These are phyloP conservation scores for Plectosphaerella cucumerina DNA, from an alignment of 2,329 filamentous ascomycete species.

Conservation along the genomic window DNA sequence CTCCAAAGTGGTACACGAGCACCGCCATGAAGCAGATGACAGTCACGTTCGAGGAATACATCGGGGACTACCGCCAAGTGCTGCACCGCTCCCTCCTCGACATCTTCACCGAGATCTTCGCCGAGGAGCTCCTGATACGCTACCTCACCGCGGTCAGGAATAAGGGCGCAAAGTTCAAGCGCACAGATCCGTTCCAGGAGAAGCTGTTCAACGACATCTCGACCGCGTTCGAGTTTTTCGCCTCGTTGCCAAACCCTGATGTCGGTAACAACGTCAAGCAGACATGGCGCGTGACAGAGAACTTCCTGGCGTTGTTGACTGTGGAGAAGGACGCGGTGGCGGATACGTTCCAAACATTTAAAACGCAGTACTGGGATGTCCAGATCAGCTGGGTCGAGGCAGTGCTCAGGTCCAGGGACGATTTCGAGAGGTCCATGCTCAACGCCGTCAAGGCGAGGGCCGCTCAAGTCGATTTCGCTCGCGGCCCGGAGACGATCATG, in stretches of 20 bases:
- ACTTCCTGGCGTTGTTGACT: constrained; percentile 74
- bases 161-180: constrained; percentile 82
- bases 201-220: constrained; percentile 93
- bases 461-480: constrained; percentile 76
- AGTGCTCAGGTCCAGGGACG: constrained; percentile 79
- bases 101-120: constrained; percentile 88
- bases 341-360: constrained; percentile 78
- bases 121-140: constrained; percentile 81
- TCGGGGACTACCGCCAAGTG: constrained; percentile 78
- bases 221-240: constrained; percentile 87
- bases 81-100: constrained; percentile 85
- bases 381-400: constrained; percentile 95
- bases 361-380: constrained; percentile 85
- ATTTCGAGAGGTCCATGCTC: constrained; percentile 89
- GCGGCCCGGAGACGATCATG: constrained; percentile 91
- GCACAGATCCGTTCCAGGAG: constrained; percentile 81
- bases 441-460: constrained; percentile 83
- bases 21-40: constrained; percentile 91
- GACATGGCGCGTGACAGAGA: constrained; percentile 88
- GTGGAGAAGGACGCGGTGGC: constrained; percentile 70
- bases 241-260: constrained; percentile 63
- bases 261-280: constrained; percentile 74
- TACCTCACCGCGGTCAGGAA: constrained; percentile 87
- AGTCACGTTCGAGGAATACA: constrained; percentile 92
- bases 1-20: constrained; percentile 78